These are phyloP conservation scores for Penicillium herquei DNA, from an alignment of 495 filamentous ascomycete genomes.

Conservation along the genomic window DNA sequence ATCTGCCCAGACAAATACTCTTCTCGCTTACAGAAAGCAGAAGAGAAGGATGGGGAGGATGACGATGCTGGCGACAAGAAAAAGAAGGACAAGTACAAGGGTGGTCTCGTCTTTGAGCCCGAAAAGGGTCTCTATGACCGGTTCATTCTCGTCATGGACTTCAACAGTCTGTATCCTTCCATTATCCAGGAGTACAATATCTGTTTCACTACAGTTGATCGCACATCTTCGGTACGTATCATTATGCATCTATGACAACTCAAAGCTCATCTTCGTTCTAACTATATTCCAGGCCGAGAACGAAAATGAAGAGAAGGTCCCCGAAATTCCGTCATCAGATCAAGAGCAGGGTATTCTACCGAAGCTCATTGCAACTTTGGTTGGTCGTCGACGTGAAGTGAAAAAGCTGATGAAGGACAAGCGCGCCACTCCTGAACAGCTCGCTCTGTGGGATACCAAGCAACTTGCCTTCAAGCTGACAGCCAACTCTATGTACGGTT, in stretches of 20 bases:
- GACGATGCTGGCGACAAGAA: slow-evolving; percentile 83
- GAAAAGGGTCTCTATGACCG: slow-evolving; percentile 97
- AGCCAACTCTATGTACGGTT: slow-evolving; percentile 99
- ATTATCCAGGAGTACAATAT: slow-evolving; percentile 99
- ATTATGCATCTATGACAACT: neutral
- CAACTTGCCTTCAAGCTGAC: slow-evolving; percentile 95
- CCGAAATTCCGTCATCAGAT: slow-evolving; percentile 66
- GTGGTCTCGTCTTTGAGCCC: slow-evolving; percentile 95
- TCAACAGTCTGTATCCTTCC: slow-evolving; percentile 97
- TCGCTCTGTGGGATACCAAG: slow-evolving; percentile 97
- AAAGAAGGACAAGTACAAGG: slow-evolving; percentile 99
- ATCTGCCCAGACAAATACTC: slow-evolving; percentile 91
- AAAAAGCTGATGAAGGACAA: slow-evolving; percentile 97
- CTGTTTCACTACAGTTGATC: slow-evolving; percentile 95
- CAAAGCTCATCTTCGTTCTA: neutral
- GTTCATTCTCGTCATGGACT: slow-evolving; percentile 98
- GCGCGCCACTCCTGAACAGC: slow-evolving; percentile 77
- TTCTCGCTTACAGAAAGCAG: slow-evolving; percentile 66
- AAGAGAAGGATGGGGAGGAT: slow-evolving; percentile 67
- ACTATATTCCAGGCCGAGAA: slow-evolving; percentile 60
- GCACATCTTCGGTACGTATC: slow-evolving; percentile 56
- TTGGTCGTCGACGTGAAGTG: slow-evolving; percentile 82
- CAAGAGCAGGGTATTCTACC: slow-evolving; percentile 81
- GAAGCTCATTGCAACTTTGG: slow-evolving; percentile 83
- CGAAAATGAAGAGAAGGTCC: slow-evolving; percentile 70